Evolutionary conservation across 192 early-diverging fungal genomes (phyloP), one percentile per base, ranked within the genome.

Genomic region (Backusella liffmaniae): DNA sequence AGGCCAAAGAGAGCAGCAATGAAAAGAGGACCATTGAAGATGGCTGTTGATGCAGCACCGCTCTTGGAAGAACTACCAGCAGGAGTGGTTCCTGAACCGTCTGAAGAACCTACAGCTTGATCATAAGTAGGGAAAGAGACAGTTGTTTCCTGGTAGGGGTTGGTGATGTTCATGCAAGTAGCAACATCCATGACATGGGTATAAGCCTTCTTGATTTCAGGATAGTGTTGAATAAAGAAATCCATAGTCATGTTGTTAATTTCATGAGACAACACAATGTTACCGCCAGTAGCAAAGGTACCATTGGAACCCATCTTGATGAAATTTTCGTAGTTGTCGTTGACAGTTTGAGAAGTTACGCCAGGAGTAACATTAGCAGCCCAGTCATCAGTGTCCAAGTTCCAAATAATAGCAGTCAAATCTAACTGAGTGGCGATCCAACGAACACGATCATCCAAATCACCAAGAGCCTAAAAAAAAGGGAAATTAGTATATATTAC

Each of bases 391-490:
- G 82, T 83, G 37, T 83, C 82, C 49, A 83, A 67, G 62, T 83
- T 76, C 82, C 82, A 83, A 30, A 83, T 66, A 37, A 83, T 76
- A 51, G 82, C 77, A 72, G 82, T 83, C 62, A 79, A 70, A 53
- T 77, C 74, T 67, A 91, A 76, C 41, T 88, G 86, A 39, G 77
- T 72, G 5, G 86, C 84, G 71, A 91, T 88, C 72, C 73, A 73
- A 32, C 90, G 83, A 34, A 90, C 85, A 65, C 90, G 81, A 30
- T 88, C 87, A 71, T 91, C 90, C 51, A 88, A 82, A 81, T 90
- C 89, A 71, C 90, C 90, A 37, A 77, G 82, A 49, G 87, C 75
- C 77, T 79, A 65, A 21, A 56, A 29, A 34, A 68, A 68, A 66
- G 18, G 65, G 39, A 67, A 66, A 15, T 23, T 29, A 36, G 15